These are phyloP conservation scores for Geoglossum cookeanum DNA, from an alignment of 2,329 filamentous ascomycete species.

Conservation along the genomic window DNA sequence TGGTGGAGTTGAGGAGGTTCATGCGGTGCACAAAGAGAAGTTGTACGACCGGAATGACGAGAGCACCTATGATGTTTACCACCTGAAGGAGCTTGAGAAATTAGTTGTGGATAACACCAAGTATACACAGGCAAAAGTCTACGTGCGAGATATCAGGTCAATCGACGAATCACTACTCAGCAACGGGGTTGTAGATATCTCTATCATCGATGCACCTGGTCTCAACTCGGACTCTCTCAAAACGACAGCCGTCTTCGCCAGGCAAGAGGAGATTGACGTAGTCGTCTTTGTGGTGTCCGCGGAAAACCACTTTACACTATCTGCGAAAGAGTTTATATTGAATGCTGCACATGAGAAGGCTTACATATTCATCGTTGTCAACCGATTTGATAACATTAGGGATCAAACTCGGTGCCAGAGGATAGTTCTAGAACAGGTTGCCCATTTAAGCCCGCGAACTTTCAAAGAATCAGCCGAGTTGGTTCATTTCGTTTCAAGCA, in stretches of 20 bases:
- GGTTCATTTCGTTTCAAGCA: conserved; percentile 95
- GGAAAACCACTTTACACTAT: conserved; percentile 92
- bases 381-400: conserved; percentile 84
- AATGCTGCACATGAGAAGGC: conserved; percentile 92
- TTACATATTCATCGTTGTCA: conserved; percentile 97
- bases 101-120: conserved; percentile 77
- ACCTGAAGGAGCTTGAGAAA: conserved; percentile 59
- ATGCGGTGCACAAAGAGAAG: conserved; percentile 70
- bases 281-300: conserved; percentile 97
- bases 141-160: conserved; percentile 72
- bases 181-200: conserved; percentile 95
- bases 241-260: conserved; percentile 89
- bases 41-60: conserved; percentile 80
- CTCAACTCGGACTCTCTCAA: conserved; percentile 92
- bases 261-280: conserved; percentile 96
- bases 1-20: conserved; percentile 78
- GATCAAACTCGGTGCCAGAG: conserved; percentile 84
- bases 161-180: conserved; percentile 90
- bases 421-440: conserved; percentile 80
- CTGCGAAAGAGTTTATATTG: conserved; percentile 94
- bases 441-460: conserved; percentile 72
- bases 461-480: conserved; percentile 83
- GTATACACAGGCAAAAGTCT: conserved; percentile 93
- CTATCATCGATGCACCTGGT: conserved; percentile 87
- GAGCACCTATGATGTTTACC: conserved; percentile 78